Conservation (phyloP, 306 rosid species). For the Phaseolus lunatus region DNA sequence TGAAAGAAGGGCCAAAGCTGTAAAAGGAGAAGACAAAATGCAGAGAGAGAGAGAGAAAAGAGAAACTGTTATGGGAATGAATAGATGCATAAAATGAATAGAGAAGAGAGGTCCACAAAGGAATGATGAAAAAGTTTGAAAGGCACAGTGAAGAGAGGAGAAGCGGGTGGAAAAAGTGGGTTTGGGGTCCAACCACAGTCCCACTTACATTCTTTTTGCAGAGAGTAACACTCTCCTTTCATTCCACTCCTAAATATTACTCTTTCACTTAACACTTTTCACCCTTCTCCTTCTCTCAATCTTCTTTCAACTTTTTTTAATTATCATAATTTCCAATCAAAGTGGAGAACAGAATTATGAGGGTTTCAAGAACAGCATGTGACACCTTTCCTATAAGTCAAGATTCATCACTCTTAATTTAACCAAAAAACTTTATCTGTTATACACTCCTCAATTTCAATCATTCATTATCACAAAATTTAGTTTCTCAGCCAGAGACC, state of each 20-base stretch:
- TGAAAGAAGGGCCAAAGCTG: conserved; percentile 41
- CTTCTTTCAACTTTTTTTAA: conserved; percentile 24
- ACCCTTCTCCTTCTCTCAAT: background rate
- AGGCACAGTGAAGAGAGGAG: conserved; percentile 47
- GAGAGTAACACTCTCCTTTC: conserved; percentile 33
- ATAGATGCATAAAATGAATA: conserved; percentile 31
- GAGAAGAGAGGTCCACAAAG: conserved; percentile 51
- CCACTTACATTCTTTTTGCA: conserved; percentile 64
- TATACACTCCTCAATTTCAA: conserved; percentile 33
- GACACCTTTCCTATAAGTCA: conserved; percentile 70
- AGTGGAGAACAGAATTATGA: conserved; percentile 88
- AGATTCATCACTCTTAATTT: conserved; percentile 55
- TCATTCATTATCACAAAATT: conserved; percentile 15
- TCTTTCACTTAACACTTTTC: conserved; percentile 53
- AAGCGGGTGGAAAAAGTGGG: conserved; percentile 51
- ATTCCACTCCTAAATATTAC: conserved; percentile 37
- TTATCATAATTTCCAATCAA: conserved; percentile 46
- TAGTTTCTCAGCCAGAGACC: background rate
- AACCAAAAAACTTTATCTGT: conserved; percentile 2
- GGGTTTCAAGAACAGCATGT: conserved; percentile 75
- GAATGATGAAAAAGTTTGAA: conserved; percentile 73
- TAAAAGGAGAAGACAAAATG: conserved; percentile 49
- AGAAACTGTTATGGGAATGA: conserved; percentile 44
- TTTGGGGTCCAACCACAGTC: conserved; percentile 48
- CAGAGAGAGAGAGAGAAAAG: conserved; percentile 32